Conservation (phyloP, 257 asterid species). For the Linaria vulgaris region DNA sequence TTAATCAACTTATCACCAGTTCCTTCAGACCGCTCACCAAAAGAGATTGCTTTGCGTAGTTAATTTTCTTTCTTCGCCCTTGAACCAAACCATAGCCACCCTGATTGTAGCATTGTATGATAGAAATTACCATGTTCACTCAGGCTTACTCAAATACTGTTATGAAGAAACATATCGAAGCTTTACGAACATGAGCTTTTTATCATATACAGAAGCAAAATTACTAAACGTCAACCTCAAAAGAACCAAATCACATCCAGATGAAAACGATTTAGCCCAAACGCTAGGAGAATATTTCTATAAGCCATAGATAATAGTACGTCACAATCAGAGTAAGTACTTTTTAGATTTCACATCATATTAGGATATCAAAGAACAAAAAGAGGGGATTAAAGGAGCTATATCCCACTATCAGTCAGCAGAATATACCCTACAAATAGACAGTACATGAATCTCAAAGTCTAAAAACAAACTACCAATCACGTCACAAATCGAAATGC, state of each 20-base stretch:
- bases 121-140: not conserved
- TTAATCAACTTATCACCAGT: too few relatives aligned
- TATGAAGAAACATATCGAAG: not conserved
- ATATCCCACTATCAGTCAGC: too few relatives aligned
- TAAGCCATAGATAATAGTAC: too few relatives aligned
- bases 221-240: not conserved
- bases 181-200: not conserved
- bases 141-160: not conserved
- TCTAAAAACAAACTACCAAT: not conserved
- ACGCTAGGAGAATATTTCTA: not conserved
- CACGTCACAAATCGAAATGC: constrained; percentile 11
- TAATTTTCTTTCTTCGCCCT: too few relatives aligned
- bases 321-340: not conserved
- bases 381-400: not conserved
- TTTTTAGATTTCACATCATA: not conserved
- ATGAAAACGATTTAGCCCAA: not conserved
- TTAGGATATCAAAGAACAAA: not conserved
- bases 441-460: constrained; percentile 12
- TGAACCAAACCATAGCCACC: not conserved
- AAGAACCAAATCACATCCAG: not conserved
- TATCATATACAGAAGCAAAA: not conserved
- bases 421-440: not conserved
- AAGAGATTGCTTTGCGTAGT: too few relatives aligned
- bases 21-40: too few relatives aligned
- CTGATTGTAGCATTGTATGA: not conserved